A percentile compares a stretch with the other conserved stretches of the same genome.
These are phyloP conservation scores for Bacidia gigantensis DNA, from an alignment of 495 filamentous ascomycete species.

Conservation along the genomic window DNA sequence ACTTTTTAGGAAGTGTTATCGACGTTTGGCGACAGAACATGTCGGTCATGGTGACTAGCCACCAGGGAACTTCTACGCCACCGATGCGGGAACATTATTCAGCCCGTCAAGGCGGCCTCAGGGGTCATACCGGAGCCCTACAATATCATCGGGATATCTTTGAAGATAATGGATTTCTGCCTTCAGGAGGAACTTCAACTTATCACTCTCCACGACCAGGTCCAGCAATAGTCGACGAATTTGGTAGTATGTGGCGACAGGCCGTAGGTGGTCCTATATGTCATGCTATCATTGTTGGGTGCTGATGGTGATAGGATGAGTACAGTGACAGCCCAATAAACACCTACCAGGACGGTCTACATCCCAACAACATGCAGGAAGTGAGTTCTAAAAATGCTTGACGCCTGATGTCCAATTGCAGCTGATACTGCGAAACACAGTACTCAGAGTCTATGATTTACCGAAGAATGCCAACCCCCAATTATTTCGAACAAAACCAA, in stretches of 20 bases:
- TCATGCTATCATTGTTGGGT: background rate
- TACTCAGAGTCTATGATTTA: conserved; percentile 13
- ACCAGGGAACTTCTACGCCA: background rate
- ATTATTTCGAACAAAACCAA: conserved; percentile 8
- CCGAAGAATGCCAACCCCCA: conserved; percentile 10
- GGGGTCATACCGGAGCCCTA: background rate
- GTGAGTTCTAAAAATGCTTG: conserved; percentile 4
- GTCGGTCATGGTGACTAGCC: conserved; percentile 2
- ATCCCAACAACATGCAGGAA: conserved; percentile 1
- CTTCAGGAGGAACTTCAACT: conserved; percentile 2
- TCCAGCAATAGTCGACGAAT: conserved; percentile 1
- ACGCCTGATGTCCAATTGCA: background rate
- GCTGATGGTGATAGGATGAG: conserved; percentile 17
- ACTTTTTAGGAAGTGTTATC: background rate
- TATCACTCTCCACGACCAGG: conserved; percentile 4
- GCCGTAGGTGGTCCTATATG: background rate
- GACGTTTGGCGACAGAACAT: background rate
- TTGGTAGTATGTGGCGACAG: background rate
- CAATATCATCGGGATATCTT: conserved; percentile 4
- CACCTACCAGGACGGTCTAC: conserved; percentile 6
- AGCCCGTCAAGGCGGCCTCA: background rate
- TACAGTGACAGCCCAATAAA: conserved; percentile 9
- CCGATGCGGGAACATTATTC: conserved; percentile 3
- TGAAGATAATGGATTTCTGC: background rate
- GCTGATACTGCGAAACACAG: conserved; percentile 5